phyloP scores from a whole-genome alignment of 129 eudicot genomes.

The Deinandra increscens region DNA sequence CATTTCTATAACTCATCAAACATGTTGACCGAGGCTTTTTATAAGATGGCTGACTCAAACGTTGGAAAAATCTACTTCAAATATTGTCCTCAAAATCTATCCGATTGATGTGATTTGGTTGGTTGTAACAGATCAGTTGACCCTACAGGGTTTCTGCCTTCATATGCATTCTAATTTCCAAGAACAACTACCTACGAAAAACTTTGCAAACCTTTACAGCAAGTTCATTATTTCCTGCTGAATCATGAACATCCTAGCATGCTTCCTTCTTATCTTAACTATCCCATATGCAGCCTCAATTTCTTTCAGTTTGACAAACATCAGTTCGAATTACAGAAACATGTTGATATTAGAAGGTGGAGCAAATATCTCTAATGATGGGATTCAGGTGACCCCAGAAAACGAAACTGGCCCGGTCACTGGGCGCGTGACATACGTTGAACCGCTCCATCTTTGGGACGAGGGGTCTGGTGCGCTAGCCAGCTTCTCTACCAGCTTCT shows the following conservation, averaged over 20 bases:
- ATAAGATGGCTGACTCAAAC: background rate
- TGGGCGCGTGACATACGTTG: slow-evolving; percentile 23
- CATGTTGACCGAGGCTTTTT: background rate
- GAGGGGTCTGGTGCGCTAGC: slow-evolving; percentile 16
- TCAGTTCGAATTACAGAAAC: background rate
- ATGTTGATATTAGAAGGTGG: background rate
- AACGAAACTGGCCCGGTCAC: background rate
- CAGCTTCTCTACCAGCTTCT: slow-evolving; percentile 30
- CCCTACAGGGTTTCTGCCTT: background rate
- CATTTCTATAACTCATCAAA: too few relatives aligned
- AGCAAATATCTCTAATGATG: slow-evolving; percentile 20
- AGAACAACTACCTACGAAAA: background rate
- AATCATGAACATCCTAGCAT: slow-evolving; percentile 6
- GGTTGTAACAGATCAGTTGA: too few relatives aligned
- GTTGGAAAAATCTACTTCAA: background rate
- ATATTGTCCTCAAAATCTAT: background rate
- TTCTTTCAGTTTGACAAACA: slow-evolving; percentile 22
- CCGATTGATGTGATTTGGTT: too few relatives aligned
- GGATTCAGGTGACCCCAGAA: slow-evolving; percentile 29
- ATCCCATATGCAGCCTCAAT: slow-evolving; percentile 26
- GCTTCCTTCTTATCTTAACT: background rate
- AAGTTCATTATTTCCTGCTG: background rate
- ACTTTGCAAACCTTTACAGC: too few relatives aligned
- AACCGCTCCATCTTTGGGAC: slow-evolving; percentile 36
- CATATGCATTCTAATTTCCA: background rate